Evolutionary conservation across 2,329 filamentous ascomycete species (phyloP).

Genomic region (Aspergillus aculeatinus): DNA sequence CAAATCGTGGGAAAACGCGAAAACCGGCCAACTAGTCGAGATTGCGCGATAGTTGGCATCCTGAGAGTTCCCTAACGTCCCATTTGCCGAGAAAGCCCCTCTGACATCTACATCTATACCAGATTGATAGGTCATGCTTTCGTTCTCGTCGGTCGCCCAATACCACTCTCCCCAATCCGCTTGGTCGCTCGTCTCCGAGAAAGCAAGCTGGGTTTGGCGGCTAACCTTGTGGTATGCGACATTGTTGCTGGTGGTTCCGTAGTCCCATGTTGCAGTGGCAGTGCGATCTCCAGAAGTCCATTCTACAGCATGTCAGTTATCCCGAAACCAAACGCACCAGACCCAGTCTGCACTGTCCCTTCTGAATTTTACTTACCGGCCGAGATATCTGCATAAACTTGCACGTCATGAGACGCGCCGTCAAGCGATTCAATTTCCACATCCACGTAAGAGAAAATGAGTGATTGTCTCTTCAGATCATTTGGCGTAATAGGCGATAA

Average conservation of each 20-base stretch:
- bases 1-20: slow-evolving; percentile 53
- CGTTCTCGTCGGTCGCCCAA: slow-evolving; percentile 48
- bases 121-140: slow-evolving; percentile 48
- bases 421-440: slow-evolving; percentile 64
- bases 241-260: slow-evolving; percentile 48
- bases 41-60: slow-evolving; percentile 54
- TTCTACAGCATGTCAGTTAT: slow-evolving; percentile 50
- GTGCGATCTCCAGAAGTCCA: slow-evolving; percentile 65
- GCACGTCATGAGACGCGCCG: slow-evolving; percentile 61
- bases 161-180: slow-evolving; percentile 57
- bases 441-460: slow-evolving; percentile 69
- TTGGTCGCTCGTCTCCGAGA: slow-evolving; percentile 49
- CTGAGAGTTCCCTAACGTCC: slow-evolving; percentile 46
- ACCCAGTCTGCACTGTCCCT: neutral
- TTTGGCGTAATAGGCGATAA: slow-evolving; percentile 67
- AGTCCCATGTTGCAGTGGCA: slow-evolving; percentile 63
- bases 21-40: slow-evolving; percentile 52
- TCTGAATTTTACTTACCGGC: slow-evolving; percentile 52
- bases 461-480: slow-evolving; percentile 66
- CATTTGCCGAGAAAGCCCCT: slow-evolving; percentile 44
- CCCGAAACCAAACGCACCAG: neutral
- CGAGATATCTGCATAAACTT: slow-evolving; percentile 72
- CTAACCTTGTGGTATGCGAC: slow-evolving; percentile 63
- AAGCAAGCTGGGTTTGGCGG: slow-evolving; percentile 49
- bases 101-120: slow-evolving; percentile 51